phyloP scores from a whole-genome alignment of 2,329 filamentous ascomycete species.

The Colletotrichum sidae region DNA sequence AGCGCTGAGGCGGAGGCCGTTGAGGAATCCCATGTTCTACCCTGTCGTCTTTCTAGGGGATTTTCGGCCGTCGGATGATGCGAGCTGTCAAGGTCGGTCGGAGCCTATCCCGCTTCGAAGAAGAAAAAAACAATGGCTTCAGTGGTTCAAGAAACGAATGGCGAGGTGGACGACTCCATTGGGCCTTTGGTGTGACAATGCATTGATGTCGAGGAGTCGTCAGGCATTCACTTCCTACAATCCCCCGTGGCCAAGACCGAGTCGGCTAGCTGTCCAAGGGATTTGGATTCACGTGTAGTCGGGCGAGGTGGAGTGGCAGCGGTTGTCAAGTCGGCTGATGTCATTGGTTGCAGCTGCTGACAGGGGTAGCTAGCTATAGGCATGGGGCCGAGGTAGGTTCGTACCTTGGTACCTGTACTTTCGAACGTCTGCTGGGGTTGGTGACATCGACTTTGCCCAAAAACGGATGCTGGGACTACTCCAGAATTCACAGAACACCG shows the following conservation, averaged over 20 bases:
- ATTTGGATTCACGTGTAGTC: background rate
- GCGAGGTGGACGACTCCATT: background rate
- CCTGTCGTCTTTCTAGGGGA: conserved; percentile 3
- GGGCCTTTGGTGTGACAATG: background rate
- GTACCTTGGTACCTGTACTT: background rate
- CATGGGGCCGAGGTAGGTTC: too few species aligned
- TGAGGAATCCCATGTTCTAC: conserved; percentile 18
- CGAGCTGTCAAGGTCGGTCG: background rate
- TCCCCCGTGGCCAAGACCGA: background rate
- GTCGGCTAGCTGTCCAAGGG: conserved; percentile 9
- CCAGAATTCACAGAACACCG: too few species aligned
- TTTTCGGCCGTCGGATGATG: background rate
- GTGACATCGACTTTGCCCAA: too few species aligned
- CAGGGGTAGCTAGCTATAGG: background rate
- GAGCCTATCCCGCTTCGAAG: too few species aligned
- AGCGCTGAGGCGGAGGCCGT: conserved; percentile 37
- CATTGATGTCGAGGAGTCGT: too few species aligned
- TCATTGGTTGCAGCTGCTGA: conserved; percentile 25
- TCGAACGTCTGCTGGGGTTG: too few species aligned
- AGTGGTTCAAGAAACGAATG: background rate
- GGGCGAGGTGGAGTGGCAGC: background rate
- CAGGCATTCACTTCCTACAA: too few species aligned
- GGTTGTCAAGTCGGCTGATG: conserved; percentile 1
- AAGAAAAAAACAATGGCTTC: background rate
- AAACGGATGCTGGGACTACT: too few species aligned